These are phyloP conservation scores for Lichina pygmaea DNA, from an alignment of 495 filamentous ascomycete genomes.

Conservation along the genomic window DNA sequence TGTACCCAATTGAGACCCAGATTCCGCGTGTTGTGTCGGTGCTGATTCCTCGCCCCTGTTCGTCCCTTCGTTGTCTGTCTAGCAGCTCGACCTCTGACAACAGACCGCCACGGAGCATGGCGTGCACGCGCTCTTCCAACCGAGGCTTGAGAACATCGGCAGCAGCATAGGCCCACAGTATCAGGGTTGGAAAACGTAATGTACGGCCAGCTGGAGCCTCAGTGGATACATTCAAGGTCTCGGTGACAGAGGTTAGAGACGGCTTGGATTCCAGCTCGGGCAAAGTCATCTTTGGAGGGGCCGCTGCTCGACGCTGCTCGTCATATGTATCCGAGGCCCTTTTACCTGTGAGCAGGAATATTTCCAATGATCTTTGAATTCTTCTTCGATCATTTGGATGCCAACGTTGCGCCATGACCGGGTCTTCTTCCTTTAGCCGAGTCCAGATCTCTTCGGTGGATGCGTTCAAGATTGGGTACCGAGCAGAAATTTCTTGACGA, in stretches of 20 bases:
- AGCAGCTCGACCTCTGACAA: constrained; percentile 37
- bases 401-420: constrained; percentile 72
- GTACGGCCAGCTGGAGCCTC: too few relatives aligned
- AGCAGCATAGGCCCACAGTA: constrained; percentile 73
- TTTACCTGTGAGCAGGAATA: constrained; percentile 54
- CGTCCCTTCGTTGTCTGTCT: constrained; percentile 22
- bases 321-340: constrained; percentile 72
- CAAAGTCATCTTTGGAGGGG: too few relatives aligned
- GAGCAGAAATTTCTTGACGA: constrained; percentile 3
- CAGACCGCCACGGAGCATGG: constrained; percentile 56
- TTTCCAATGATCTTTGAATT: constrained; percentile 70
- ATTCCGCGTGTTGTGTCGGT: constrained; percentile 59
- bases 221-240: too few relatives aligned
- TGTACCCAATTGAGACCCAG: constrained; percentile 90
- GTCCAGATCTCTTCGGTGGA: constrained; percentile 41
- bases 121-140: constrained; percentile 49
- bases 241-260: too few relatives aligned
- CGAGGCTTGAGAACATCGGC: constrained; percentile 35
- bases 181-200: constrained; percentile 28
- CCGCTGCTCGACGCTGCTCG: constrained; percentile 23
- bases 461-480: constrained; percentile 46
- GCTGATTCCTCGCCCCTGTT: constrained; percentile 18
- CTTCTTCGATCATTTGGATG: constrained; percentile 81
- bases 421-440: constrained; percentile 56
- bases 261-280: too few relatives aligned